Base-by-base conservation (phyloP, 371 early-diverging fungal genomes). In the Syncephalastrum racemosum region DNA sequence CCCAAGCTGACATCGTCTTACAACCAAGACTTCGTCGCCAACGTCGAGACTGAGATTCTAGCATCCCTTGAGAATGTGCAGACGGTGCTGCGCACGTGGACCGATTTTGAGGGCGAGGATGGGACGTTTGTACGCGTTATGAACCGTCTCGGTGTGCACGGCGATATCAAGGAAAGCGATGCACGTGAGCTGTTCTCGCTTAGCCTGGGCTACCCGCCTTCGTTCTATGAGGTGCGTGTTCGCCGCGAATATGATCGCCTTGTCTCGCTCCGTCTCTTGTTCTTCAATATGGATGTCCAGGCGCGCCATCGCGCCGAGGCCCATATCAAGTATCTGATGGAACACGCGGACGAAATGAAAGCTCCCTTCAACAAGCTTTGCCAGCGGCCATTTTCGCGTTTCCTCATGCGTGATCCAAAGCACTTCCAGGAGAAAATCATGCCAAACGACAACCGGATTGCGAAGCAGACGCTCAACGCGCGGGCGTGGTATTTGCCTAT, bases 321-420 rank as follows among this genome's bases (percentile, higher is more conserved):
- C 10, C 53, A 66, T 50, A 48, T 77, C 16, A 41, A 56, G 2
- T 50, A 62, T 40, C 40, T 63, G 2, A 19, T 71, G 10, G 53
- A 63, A 15, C 47, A 48, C 1, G 50, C 66, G 10, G 45, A 58
- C 16, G 23, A 51, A 25, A 56, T 68, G n/a, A 57, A 66, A 8
- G 23, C 51, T 8, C 24, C 64, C 24, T 65, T 59, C 27, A 70
- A 68, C 48, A 62, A 45, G 39, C 70, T 85, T 5, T 83, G 83
- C 53, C 52, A 62, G 45, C 68, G 83, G 40, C 82, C 84, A 0
- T 66, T 82, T 41, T 71, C 78, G 2, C 57, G 71, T 15, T 53
- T 85, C 43, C 52, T 85, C 13, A 73, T 85, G 61, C 52, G 82
- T n/a, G 85, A 85, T 56, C 50, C 57, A 2, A 67, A 73, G 19